These are phyloP conservation scores for Auricularia auricula-judae DNA, from an alignment of 768 basidiomycete species.

Conservation along the genomic window DNA sequence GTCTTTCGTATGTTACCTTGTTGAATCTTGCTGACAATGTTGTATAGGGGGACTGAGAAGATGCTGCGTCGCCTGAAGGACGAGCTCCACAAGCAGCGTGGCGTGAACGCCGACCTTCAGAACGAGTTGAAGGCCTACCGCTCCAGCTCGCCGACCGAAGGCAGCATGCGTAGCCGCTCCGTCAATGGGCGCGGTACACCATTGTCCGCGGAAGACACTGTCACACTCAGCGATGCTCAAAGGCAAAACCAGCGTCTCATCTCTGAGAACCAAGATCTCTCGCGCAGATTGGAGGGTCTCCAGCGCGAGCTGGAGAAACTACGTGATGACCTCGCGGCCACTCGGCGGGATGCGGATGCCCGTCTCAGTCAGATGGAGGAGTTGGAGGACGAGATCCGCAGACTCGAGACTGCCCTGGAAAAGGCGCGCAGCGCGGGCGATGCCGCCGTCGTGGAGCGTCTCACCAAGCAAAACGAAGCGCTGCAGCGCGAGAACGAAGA, in stretches of 20 bases:
- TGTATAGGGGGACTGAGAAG: slow-evolving; percentile 82
- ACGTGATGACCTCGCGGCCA: slow-evolving; percentile 55
- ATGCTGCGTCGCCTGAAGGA: slow-evolving; percentile 96
- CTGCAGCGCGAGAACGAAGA: slow-evolving; percentile 82
- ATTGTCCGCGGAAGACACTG: slow-evolving; percentile 57
- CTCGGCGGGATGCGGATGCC: slow-evolving; percentile 73
- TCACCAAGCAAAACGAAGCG: slow-evolving; percentile 68
- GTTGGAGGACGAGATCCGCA: slow-evolving; percentile 69
- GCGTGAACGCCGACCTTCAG: slow-evolving; percentile 66
- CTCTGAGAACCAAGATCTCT: slow-evolving; percentile 67
- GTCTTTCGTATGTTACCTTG: slow-evolving; percentile 11
- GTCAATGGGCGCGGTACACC: slow-evolving; percentile 74
- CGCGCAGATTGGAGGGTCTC: slow-evolving; percentile 56
- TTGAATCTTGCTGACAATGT: slow-evolving; percentile 7
- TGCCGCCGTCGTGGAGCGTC: slow-evolving; percentile 68
- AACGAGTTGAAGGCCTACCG: slow-evolving; percentile 67
- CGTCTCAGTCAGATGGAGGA: slow-evolving; percentile 67
- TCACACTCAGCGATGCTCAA: slow-evolving; percentile 62
- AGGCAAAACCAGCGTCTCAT: slow-evolving; percentile 62
- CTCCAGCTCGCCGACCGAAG: slow-evolving; percentile 44
- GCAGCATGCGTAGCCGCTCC: slow-evolving; percentile 34
- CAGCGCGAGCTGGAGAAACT: slow-evolving; percentile 66
- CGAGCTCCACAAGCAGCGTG: slow-evolving; percentile 86
- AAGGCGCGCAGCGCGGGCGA: slow-evolving; percentile 68
- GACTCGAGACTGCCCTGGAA: slow-evolving; percentile 58